phyloP scores from a whole-genome alignment of 768 basidiomycete species.

The Amanita pseudoporphyria region DNA sequence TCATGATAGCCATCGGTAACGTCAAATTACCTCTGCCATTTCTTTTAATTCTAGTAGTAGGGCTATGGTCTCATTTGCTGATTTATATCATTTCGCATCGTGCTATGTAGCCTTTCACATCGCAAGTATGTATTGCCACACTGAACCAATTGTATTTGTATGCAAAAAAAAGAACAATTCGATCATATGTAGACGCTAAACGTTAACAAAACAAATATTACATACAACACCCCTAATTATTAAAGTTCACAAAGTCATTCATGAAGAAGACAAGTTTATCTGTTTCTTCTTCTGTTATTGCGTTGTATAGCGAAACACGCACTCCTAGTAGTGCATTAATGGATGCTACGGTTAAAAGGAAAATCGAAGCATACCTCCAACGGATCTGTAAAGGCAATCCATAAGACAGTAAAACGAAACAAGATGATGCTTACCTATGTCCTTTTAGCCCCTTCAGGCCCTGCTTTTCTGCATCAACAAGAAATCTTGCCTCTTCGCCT shows the following conservation, averaged over 20 bases:
- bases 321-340: conserved; percentile 37
- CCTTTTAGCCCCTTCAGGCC: conserved; percentile 89
- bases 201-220: no score
- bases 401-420: not conserved
- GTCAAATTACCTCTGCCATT: no score
- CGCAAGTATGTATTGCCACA: no score
- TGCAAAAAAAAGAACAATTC: no score
- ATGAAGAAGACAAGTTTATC: conserved; percentile 54
- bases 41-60: no score
- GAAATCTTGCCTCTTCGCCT: conserved; percentile 63
- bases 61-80: no score
- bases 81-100: no score
- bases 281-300: conserved; percentile 67
- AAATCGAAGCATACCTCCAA: conserved; percentile 20
- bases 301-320: conserved; percentile 85
- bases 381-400: conserved; percentile 10
- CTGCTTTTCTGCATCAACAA: conserved; percentile 67
- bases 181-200: no score
- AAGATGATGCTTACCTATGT: conserved; percentile 57
- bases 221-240: no score
- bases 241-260: conserved; percentile 42
- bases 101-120: no score
- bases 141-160: no score
- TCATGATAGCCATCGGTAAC: no score
- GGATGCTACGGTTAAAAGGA: not conserved